Evolutionary conservation across 768 basidiomycete species (phyloP), one percentile per base, ranked within the genome.

Genomic region (Sarcodon aspratus): DNA sequence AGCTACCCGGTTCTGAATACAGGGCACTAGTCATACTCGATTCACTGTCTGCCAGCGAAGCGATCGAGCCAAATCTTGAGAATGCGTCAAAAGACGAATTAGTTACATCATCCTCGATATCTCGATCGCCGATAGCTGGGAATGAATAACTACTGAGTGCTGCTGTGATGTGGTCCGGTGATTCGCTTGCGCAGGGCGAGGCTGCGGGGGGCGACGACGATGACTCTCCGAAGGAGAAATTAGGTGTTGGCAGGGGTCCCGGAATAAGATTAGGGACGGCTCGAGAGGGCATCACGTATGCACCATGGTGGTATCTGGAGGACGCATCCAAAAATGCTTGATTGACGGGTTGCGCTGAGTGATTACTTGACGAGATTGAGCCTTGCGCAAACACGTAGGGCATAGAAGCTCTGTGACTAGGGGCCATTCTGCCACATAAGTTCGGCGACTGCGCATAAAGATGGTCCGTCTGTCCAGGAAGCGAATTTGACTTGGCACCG

Each of bases 1-100:
- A 27, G 40, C 40, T 42, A n/a, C 52, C 56, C n/a, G 46, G 48
- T n/a, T 59, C 61, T 36, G 55, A 56, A 40, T 40, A 47, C 38
- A 52, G 57, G n/a, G 53, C 56, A 49, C 61, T 62, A 48, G 61
- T 61, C 53, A 50, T 57, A 52, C 62, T 61, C 15, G 47, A 56
- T 50, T 60, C 59, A 54, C 59, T 63, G 4, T 57, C 56, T 38
- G 52, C 57, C 34, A 56, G 50, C 48, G 57, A 59, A 52, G 61
- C 58, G 27, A 59, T 49, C 38, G 53, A 56, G 27, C 55, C 58
- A 46, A 57, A 61, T 17, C 40, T 15, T 15, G 40, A 17, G 5
- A 42, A 42, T 9, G 40, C 17, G 27, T 27, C 40, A 13, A 17
- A 42, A 27, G 40, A 42, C 9, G 13, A 15, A 2, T 13, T 42